Conservation (phyloP, 306 rosid genomes). For the Parietaria judaica region DNA sequence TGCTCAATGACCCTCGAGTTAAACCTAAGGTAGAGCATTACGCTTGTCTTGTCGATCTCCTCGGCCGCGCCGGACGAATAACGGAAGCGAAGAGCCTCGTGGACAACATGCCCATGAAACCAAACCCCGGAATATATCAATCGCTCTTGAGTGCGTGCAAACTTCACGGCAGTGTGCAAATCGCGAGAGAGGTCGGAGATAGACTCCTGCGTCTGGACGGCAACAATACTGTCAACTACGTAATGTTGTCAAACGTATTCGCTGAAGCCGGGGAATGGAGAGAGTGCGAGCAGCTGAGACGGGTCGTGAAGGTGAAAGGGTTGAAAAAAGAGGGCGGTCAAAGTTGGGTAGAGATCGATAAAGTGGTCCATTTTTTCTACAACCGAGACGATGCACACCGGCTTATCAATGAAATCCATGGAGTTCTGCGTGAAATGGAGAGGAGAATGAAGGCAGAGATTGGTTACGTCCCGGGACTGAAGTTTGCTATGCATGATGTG, state of each 20-base stretch:
- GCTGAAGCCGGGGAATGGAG: constrained; percentile 57
- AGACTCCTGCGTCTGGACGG: constrained; percentile 37
- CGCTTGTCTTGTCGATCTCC: constrained; percentile 62
- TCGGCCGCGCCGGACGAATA: constrained; percentile 48
- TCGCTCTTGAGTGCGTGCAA: constrained; percentile 54
- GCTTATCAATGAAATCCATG: constrained; percentile 37
- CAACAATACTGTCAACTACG: constrained; percentile 47
- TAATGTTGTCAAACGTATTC: constrained; percentile 51
- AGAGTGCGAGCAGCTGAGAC: constrained; percentile 48
- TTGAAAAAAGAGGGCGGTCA: constrained; percentile 57
- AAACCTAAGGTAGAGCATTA: constrained; percentile 52
- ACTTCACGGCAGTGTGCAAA: constrained; percentile 48
- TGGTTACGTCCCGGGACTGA: constrained; percentile 39
- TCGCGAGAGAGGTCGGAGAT: constrained; percentile 48
- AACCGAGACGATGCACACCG: constrained; percentile 46
- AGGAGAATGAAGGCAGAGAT: constrained; percentile 39
- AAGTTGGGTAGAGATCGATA: constrained; percentile 62
- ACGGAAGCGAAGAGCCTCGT: constrained; percentile 48
- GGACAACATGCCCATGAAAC: constrained; percentile 46
- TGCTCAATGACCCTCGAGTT: constrained; percentile 17
- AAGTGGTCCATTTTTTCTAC: constrained; percentile 42
- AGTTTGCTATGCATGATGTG: constrained; percentile 50
- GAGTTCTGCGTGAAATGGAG: constrained; percentile 43
- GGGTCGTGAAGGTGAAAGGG: constrained; percentile 35
- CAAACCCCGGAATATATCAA: constrained; percentile 56